Evolutionary conservation across 306 rosid species (phyloP).

Genomic region (Sicyos edulis): DNA sequence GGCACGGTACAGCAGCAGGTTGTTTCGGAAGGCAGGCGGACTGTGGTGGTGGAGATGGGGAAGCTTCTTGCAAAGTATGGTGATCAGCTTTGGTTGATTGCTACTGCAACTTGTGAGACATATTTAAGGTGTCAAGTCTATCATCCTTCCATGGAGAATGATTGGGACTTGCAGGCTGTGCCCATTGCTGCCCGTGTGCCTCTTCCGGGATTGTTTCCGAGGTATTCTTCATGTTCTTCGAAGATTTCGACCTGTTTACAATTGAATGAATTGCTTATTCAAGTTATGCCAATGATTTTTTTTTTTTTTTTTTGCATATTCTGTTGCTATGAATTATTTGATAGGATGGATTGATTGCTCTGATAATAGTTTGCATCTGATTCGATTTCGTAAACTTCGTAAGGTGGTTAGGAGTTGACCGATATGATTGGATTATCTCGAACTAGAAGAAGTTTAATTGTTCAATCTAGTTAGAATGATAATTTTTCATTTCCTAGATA

Average conservation of each 20-base stretch:
- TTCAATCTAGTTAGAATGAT: not conserved
- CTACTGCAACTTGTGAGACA: conserved; percentile 95
- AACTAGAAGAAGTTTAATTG: not conserved
- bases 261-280: not conserved
- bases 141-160: conserved; percentile 94
- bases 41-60: conserved; percentile 73
- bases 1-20: conserved; percentile 51
- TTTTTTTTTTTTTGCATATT: conserved; percentile 22
- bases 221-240: conserved; percentile 35
- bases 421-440: not conserved
- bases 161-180: conserved; percentile 97
- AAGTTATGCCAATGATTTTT: not conserved
- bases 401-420: not conserved
- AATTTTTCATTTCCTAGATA: not conserved
- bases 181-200: conserved; percentile 65
- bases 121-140: conserved; percentile 95
- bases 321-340: conserved; percentile 22
- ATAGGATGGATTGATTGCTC: not conserved
- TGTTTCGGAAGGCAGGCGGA: conserved; percentile 63
- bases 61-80: conserved; percentile 54
- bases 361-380: not conserved
- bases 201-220: conserved; percentile 57
- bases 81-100: conserved; percentile 74
- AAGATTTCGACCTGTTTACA: conserved; percentile 10
- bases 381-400: not conserved